Evolutionary conservation across 2,329 filamentous ascomycete species (phyloP).

Genomic region (Lachnellula suecica): DNA sequence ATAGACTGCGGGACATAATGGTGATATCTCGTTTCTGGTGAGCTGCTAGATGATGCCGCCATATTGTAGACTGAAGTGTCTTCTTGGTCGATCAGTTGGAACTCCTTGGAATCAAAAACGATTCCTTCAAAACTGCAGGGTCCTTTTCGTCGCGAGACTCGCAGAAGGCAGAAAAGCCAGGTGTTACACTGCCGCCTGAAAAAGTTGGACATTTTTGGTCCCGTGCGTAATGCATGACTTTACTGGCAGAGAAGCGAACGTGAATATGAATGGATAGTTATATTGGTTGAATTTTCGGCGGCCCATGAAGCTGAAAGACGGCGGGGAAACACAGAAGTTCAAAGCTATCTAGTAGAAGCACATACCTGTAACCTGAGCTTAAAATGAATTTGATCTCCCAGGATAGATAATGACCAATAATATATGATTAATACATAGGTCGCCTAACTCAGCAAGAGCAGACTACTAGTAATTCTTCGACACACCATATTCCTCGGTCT

Average conservation of each 20-base stretch:
- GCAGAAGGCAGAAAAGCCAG: neutral
- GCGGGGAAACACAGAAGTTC: too few relatives aligned
- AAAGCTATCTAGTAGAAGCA: too few relatives aligned
- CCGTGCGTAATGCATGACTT: neutral
- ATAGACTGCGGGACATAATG: conserved; percentile 37
- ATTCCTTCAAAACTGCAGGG: neutral
- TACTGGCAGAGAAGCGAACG: neutral
- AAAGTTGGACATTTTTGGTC: neutral
- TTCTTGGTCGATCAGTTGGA: neutral
- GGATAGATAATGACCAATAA: too few relatives aligned
- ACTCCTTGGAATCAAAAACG: neutral
- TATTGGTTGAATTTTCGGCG: too few relatives aligned
- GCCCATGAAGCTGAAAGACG: too few relatives aligned
- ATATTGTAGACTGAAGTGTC: neutral
- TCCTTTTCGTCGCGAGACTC: neutral
- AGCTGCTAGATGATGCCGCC: conserved; percentile 2
- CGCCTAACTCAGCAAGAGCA: too few relatives aligned
- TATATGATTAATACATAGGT: too few relatives aligned
- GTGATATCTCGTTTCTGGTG: conserved; percentile 27
- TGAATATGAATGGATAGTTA: too few relatives aligned
- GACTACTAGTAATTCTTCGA: neutral
- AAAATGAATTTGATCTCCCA: too few relatives aligned
- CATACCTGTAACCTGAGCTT: too few relatives aligned
- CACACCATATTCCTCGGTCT: neutral
- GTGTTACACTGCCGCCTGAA: neutral